Percentiles rank a stretch among this genome's conserved stretches.
These are phyloP conservation scores for Amanita fuliginea DNA, from an alignment of 768 basidiomycete genomes.

Conservation along the genomic window DNA sequence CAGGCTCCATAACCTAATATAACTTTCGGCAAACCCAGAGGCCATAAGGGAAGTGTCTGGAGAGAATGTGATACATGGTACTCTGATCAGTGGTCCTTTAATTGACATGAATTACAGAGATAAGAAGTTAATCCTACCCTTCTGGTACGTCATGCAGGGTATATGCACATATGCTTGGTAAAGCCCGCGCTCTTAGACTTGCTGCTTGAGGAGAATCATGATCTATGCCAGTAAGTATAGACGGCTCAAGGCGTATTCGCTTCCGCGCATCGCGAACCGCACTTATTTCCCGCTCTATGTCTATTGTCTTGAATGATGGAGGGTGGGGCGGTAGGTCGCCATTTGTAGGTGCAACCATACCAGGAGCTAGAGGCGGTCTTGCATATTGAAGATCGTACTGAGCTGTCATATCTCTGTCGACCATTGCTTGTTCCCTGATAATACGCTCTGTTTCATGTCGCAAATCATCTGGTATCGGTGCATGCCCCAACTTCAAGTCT, in stretches of 20 bases:
- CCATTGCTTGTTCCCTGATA: slow-evolving; percentile 70
- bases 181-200: slow-evolving; percentile 46
- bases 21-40: slow-evolving; percentile 92
- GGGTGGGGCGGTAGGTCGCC: slow-evolving; percentile 76
- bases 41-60: slow-evolving; percentile 88
- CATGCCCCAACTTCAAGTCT: slow-evolving; percentile 76
- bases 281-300: slow-evolving; percentile 87
- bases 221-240: slow-evolving; percentile 45
- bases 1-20: slow-evolving; percentile 88
- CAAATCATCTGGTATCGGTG: slow-evolving; percentile 71
- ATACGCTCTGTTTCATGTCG: slow-evolving; percentile 71
- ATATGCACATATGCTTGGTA: slow-evolving; percentile 93
- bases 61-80: slow-evolving; percentile 83
- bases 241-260: slow-evolving; percentile 83
- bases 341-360: slow-evolving; percentile 52
- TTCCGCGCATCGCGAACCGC: slow-evolving; percentile 84
- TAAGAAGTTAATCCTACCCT: slow-evolving; percentile 46
- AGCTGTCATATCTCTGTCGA: slow-evolving; percentile 56
- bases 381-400: slow-evolving; percentile 54
- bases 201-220: slow-evolving; percentile 46
- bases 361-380: slow-evolving; percentile 38
- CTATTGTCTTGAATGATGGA: slow-evolving; percentile 69
- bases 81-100: slow-evolving; percentile 29
- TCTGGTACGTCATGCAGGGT: slow-evolving; percentile 94
- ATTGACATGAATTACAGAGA: slow-evolving; percentile 3